Evolutionary conservation across 2,329 filamentous ascomycete genomes (phyloP).

Genomic region (Escovopsis sp.): DNA sequence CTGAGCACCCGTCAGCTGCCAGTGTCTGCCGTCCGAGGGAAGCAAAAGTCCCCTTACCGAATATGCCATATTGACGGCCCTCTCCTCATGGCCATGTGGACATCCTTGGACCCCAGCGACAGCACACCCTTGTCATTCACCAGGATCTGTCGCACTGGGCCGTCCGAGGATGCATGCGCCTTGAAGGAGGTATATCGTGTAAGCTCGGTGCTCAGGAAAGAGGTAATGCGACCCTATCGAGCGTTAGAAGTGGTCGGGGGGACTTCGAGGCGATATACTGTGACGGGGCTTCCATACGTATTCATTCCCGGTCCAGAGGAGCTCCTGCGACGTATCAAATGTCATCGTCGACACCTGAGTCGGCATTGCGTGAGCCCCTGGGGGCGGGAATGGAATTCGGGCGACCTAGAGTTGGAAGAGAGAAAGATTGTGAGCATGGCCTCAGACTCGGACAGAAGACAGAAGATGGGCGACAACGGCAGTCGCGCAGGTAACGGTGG

Average conservation of each 20-base stretch:
- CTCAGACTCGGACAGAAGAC: no score
- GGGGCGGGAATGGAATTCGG: conserved; percentile 67
- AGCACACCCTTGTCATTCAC: conserved; percentile 87
- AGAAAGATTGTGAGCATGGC: conserved; percentile 5
- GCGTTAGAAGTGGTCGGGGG: conserved; percentile 11
- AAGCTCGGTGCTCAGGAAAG: conserved; percentile 74
- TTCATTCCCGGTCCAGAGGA: conserved; percentile 88
- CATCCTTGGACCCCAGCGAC: conserved; percentile 63
- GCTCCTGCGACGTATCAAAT: conserved; percentile 79
- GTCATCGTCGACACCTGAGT: conserved; percentile 65
- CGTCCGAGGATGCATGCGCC: conserved; percentile 59
- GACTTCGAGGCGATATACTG: background rate
- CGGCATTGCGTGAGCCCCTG: conserved; percentile 53
- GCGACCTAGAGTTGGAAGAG: conserved; percentile 42
- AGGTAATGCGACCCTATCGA: conserved; percentile 65
- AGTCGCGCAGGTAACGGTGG: no score
- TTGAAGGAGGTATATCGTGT: conserved; percentile 84
- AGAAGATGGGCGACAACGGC: no score
- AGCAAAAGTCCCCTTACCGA: conserved; percentile 32
- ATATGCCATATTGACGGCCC: conserved; percentile 84
- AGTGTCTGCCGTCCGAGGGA: conserved; percentile 5
- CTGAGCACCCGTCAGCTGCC: conserved; percentile 25
- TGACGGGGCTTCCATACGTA: conserved; percentile 41
- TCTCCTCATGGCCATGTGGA: conserved; percentile 77
- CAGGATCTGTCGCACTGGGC: conserved; percentile 72